These are phyloP conservation scores for Torulaspora pretoriensis DNA, from an alignment of 1,139 yeast species.

Conservation along the genomic window DNA sequence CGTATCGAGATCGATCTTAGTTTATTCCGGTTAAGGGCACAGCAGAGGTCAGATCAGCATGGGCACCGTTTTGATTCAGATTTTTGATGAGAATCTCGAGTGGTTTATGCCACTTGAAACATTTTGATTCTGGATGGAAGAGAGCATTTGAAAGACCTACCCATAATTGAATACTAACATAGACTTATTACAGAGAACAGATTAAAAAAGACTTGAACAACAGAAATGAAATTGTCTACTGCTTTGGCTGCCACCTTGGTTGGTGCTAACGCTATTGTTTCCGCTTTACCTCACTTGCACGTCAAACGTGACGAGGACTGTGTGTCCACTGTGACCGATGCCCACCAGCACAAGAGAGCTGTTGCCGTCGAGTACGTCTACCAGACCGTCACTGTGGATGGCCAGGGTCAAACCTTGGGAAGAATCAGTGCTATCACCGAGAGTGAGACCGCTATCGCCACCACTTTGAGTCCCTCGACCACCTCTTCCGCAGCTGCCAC, in stretches of 20 bases:
- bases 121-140: too few relatives aligned
- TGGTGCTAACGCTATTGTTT: constrained; percentile 21
- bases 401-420: constrained; percentile 43
- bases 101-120: too few relatives aligned
- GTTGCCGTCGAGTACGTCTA: constrained; percentile 78
- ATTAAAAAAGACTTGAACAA: neutral
- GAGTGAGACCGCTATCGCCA: constrained; percentile 27
- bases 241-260: constrained; percentile 30
- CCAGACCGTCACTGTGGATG: constrained; percentile 70
- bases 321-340: constrained; percentile 26
- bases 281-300: constrained; percentile 30
- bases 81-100: neutral
- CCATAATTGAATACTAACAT: neutral
- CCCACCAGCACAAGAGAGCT: constrained; percentile 70
- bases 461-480: constrained; percentile 25
- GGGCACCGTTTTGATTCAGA: neutral
- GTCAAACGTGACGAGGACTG: constrained; percentile 31
- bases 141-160: too few relatives aligned
- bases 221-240: constrained; percentile 39
- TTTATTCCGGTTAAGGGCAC: neutral
- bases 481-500: constrained; percentile 31
- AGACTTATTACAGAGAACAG: neutral
- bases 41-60: neutral
- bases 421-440: constrained; percentile 24
- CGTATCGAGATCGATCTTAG: neutral